Evolutionary conservation across 2,329 filamentous ascomycete genomes (phyloP).

Genomic region (Colletotrichum sp.): DNA sequence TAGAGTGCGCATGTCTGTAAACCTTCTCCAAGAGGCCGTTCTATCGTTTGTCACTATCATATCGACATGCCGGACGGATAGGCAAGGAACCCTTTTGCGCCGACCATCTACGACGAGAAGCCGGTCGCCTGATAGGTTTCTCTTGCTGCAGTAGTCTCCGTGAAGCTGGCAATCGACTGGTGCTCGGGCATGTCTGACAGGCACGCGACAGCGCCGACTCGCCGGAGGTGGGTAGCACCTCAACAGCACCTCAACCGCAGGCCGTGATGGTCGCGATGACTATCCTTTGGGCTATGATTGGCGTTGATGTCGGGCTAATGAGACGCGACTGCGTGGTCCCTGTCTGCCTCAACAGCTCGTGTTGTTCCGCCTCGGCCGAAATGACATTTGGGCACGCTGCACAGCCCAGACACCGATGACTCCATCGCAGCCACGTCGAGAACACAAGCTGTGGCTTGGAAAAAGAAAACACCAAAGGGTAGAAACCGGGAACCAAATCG

Average conservation of each 20-base stretch:
- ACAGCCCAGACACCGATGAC: not conserved
- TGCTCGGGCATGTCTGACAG: not conserved
- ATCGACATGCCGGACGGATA: slow-evolving; percentile 1
- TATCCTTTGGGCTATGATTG: not conserved
- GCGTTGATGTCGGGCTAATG: not conserved
- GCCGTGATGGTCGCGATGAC: not conserved
- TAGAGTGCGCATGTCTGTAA: not conserved
- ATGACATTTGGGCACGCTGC: not conserved
- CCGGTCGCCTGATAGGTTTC: not conserved
- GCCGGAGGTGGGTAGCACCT: not conserved
- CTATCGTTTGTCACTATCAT: not conserved
- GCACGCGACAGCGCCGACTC: not conserved
- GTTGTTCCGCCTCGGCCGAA: not conserved
- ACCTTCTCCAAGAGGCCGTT: not conserved
- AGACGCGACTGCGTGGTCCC: not conserved
- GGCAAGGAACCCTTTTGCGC: not conserved
- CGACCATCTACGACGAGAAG: not conserved
- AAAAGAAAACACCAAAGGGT: not conserved
- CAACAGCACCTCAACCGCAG: not conserved
- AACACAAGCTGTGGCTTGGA: not conserved
- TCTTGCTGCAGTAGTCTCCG: not conserved
- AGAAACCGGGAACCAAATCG: not conserved
- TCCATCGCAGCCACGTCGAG: not conserved
- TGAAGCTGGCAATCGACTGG: not conserved
- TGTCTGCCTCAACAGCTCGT: not conserved